Base-by-base conservation (phyloP, 768 basidiomycete genomes). In the Auricularia heimuer region DNA sequence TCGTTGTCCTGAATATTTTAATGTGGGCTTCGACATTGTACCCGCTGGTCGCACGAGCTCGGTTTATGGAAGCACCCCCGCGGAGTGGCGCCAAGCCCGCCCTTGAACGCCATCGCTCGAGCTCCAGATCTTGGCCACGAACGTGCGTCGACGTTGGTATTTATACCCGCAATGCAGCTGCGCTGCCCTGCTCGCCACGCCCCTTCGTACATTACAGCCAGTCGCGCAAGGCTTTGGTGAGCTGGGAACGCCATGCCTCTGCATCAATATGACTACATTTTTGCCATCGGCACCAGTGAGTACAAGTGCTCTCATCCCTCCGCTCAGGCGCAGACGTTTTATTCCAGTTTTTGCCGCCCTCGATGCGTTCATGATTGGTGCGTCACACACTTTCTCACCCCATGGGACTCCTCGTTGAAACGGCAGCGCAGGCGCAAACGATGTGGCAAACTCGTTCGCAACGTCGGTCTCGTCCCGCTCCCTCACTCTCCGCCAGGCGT, bases 381-480 rank as follows among this genome's bases (percentile, higher is more conserved):
- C 73, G 16, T 42, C 74, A 73, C 65, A 70, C 71, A 65, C 14
- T 61, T 33, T 62, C 62, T 18, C 54, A 47, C 21, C 51, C 61
- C 11, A 35, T 36, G 7, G 62, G 65, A 24, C 14, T n/a, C 11
- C 3, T 47, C 60, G 44, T 33, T 68, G 4, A 56, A 7, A 18
- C 33, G n/a, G 39, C 67, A 65, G 29, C 65, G 68, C 72, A 64
- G 72, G 75, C 44, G 71, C 72, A 65, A 75, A 75, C 73, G 69
- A 74, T 3, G 77, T 73, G 66, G 29, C 24, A 6, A 60, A 35
- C 24, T 60, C 56, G 34, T 60, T 60, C 34, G 76, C 77, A 1
- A 78, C 75, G 4, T 75, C 74, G 7, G 73, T 77, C n/a, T 69
- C 75, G 0, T 77, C 75, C 18, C 73, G 73, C 63, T 76, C 76